These are phyloP conservation scores for Ogataea philodendri DNA, from an alignment of 805 yeast genomes.

Conservation along the genomic window DNA sequence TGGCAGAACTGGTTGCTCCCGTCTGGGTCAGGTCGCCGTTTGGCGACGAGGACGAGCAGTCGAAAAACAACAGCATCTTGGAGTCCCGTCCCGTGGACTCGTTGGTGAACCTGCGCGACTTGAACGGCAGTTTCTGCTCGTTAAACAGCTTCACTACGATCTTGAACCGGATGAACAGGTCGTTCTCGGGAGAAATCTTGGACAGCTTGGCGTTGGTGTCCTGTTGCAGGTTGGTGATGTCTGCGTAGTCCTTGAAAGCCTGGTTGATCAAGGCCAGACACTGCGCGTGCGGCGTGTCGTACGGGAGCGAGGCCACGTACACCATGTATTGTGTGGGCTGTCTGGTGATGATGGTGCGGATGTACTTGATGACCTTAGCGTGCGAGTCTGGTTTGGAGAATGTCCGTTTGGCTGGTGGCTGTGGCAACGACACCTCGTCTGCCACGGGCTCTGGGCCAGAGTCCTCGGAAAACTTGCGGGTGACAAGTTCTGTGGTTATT, in stretches of 20 bases:
- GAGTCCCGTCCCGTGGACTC: slow-evolving; percentile 31
- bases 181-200: slow-evolving; percentile 27
- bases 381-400: slow-evolving; percentile 9
- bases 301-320: slow-evolving; percentile 32
- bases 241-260: slow-evolving; percentile 29
- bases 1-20: slow-evolving; percentile 8
- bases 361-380: slow-evolving; percentile 22
- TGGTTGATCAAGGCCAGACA: slow-evolving; percentile 24
- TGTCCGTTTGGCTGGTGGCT: background rate
- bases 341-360: slow-evolving; percentile 28
- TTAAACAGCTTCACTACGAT: slow-evolving; percentile 26
- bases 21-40: slow-evolving; percentile 15
- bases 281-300: slow-evolving; percentile 28
- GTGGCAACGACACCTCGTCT: slow-evolving; percentile 7
- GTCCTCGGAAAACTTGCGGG: slow-evolving; percentile 4
- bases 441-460: background rate
- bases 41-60: slow-evolving; percentile 25
- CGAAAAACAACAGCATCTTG: slow-evolving; percentile 34
- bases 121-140: slow-evolving; percentile 29
- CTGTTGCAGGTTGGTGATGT: slow-evolving; percentile 21
- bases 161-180: slow-evolving; percentile 28
- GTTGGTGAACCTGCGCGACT: slow-evolving; percentile 29
- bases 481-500: background rate
- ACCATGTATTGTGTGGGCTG: slow-evolving; percentile 27
- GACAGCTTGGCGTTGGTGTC: slow-evolving; percentile 25